Evolutionary conservation across 768 basidiomycete genomes (phyloP).

Genomic region (Neoboletus subvelutipes): DNA sequence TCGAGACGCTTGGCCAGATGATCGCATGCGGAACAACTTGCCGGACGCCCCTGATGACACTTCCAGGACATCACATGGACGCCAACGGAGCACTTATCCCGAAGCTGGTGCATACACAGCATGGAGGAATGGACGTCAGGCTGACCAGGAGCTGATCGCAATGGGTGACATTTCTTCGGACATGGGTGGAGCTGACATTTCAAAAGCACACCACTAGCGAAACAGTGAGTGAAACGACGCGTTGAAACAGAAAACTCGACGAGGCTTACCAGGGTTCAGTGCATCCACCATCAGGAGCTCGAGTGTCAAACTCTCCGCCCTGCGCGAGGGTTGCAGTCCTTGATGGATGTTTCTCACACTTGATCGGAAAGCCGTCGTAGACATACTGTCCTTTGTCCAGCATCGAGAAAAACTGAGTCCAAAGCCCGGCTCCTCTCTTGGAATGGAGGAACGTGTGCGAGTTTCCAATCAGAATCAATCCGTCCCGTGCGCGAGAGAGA

Average conservation of each 20-base stretch:
- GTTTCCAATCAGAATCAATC: constrained; percentile 67
- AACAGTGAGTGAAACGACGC: neutral
- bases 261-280: constrained; percentile 53
- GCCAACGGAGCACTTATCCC: constrained; percentile 39
- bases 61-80: constrained; percentile 45
- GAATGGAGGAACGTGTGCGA: constrained; percentile 56
- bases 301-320: constrained; percentile 49
- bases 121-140: constrained; percentile 31
- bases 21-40: constrained; percentile 48
- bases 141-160: constrained; percentile 45
- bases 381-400: constrained; percentile 44
- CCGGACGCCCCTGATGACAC: constrained; percentile 43
- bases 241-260: neutral
- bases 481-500: constrained; percentile 66
- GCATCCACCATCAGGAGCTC: constrained; percentile 67
- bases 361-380: constrained; percentile 60
- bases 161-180: constrained; percentile 61
- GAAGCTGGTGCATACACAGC: constrained; percentile 41
- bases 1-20: constrained; percentile 40
- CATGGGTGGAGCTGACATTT: constrained; percentile 44
- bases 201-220: constrained; percentile 14
- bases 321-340: constrained; percentile 36
- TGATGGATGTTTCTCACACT: constrained; percentile 55
- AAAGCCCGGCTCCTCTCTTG: constrained; percentile 51
- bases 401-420: constrained; percentile 49